phyloP scores from a whole-genome alignment of 768 basidiomycete species.

The Termitomyces sp. region DNA sequence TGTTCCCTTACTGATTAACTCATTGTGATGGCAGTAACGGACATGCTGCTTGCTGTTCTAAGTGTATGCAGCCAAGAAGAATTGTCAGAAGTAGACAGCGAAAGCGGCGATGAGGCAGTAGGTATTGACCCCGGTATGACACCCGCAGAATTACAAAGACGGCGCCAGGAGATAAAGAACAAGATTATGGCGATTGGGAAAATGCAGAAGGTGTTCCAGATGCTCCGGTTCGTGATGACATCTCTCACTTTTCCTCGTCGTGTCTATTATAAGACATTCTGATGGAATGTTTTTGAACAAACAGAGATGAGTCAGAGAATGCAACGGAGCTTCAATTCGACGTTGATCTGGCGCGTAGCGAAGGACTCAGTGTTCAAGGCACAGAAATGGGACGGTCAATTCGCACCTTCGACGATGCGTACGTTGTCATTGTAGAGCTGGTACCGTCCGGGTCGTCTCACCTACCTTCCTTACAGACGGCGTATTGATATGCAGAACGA shows the following conservation, averaged over 20 bases:
- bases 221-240: constrained; percentile 63
- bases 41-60: constrained; percentile 94
- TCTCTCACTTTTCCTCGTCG: not conserved
- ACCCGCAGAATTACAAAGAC: constrained; percentile 39
- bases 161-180: constrained; percentile 80
- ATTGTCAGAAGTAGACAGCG: constrained; percentile 54
- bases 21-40: constrained; percentile 60
- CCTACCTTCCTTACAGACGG: constrained; percentile 38
- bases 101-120: constrained; percentile 28
- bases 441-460: not conserved
- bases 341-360: constrained; percentile 24
- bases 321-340: constrained; percentile 58
- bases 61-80: constrained; percentile 94
- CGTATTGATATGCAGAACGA: constrained; percentile 72
- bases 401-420: constrained; percentile 75
- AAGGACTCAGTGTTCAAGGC: constrained; percentile 61
- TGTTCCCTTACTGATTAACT: not conserved
- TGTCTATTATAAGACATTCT: not conserved
- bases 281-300: not conserved
- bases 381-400: constrained; percentile 56
- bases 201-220: constrained; percentile 87
- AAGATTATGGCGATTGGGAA: constrained; percentile 91
- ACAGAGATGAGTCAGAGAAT: constrained; percentile 75
- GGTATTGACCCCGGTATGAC: constrained; percentile 23
- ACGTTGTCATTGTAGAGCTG: constrained; percentile 16